Base-by-base conservation (phyloP, 2,329 filamentous ascomycete genomes). In the Colletotrichum sp. region DNA sequence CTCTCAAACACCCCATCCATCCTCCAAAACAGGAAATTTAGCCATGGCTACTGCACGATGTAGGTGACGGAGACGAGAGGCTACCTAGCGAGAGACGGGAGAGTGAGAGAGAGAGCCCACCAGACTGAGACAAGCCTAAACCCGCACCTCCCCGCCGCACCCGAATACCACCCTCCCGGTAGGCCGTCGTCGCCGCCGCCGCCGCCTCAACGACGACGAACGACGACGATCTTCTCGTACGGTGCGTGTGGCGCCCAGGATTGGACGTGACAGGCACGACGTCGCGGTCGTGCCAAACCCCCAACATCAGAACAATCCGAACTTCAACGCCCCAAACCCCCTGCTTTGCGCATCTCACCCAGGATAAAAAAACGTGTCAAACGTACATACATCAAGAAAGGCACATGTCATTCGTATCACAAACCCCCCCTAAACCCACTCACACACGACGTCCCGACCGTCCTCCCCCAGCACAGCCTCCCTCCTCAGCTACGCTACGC, bases 151-250 rank as follows among this genome's bases (percentile, higher is more conserved):
- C 63, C 55, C 69, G 34, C 28, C 30, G 30, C 32, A 59, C 48
- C 70, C 70, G 70, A 65, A 68, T 64, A 65, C 73, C 34, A 75
- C 70, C 64, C 64, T 67, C 73, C 43, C 43, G 59, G 68, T 71
- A 64, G 39, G 26, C 70, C 64, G 32, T 32, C n/a, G n/a, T 21
- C 43, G 43, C 43, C 18, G 43, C 43, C 18, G 43, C 43, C 43
- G 43, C 43, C 43, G 43, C 43, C 43, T 48, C 43, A 21, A 48
- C 43, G n/a, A n/a, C 43, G 59, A 59, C 26, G 59, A 57, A 61
- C 18, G 21, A 61, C 18, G 24, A 13, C 32, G 16, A 64, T 43
- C 34, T 64, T 26, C 59, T 61, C 30, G 59, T 61, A 21, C 43
- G 10, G 43, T 34, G n/a, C 14, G 18, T 61, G n/a, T 48, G 43